These are phyloP conservation scores for Saccharomyces eubayanus DNA, from an alignment of 805 yeast species.

Conservation along the genomic window DNA sequence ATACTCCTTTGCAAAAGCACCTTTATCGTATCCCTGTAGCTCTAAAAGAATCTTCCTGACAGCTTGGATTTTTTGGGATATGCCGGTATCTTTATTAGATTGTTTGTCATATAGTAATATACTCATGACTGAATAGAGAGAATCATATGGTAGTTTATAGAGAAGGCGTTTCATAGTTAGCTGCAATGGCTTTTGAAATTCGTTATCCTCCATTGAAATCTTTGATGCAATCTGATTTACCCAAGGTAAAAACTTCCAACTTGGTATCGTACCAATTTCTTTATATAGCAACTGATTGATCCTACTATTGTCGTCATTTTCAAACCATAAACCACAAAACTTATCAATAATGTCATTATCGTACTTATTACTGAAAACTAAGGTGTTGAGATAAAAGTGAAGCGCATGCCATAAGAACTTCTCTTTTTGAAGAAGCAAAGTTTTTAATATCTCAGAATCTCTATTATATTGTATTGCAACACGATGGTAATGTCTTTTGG, in stretches of 20 bases:
- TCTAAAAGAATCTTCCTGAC: constrained; percentile 42
- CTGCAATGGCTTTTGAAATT: constrained; percentile 50
- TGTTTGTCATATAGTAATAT: constrained; percentile 39
- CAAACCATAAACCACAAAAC: constrained; percentile 79
- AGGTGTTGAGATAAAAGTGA: constrained; percentile 48
- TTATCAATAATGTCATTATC: constrained; percentile 59
- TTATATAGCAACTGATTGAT: constrained; percentile 38
- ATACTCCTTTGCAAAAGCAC: constrained; percentile 22
- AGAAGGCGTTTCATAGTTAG: constrained; percentile 41
- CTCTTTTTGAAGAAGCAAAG: constrained; percentile 32
- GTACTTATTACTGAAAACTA: constrained; percentile 37
- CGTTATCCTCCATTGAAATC: constrained; percentile 39
- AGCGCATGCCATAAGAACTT: constrained; percentile 46
- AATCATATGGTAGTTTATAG: constrained; percentile 60
- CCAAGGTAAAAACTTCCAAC: constrained; percentile 68
- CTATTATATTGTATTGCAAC: constrained; percentile 40
- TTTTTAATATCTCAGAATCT: constrained; percentile 41
- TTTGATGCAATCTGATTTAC: constrained; percentile 72
- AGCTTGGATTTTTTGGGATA: constrained; percentile 41
- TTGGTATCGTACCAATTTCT: constrained; percentile 40
- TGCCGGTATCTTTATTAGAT: constrained; percentile 31
- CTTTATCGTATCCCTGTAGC: constrained; percentile 26
- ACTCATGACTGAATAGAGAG: constrained; percentile 55
- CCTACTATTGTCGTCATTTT: constrained; percentile 39
- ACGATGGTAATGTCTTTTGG: constrained; percentile 44